A percentile compares a stretch with the other conserved stretches of the same genome.
Conservation (phyloP, 2,329 filamentous ascomycete species). For the Chaetomium globosum region DNA sequence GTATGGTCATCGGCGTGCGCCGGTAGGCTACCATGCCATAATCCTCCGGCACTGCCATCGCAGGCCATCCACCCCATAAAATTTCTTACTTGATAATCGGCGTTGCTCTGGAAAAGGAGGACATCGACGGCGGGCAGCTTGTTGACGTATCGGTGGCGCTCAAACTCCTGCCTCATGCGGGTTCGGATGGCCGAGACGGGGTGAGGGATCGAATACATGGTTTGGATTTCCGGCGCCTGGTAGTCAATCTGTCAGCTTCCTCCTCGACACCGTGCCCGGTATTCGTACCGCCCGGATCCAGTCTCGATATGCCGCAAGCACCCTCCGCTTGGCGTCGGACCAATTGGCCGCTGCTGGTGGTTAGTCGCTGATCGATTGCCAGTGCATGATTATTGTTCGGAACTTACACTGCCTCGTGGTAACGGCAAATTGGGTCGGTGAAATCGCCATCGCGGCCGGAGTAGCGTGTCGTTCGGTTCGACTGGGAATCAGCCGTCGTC, state of each 20-base stretch:
- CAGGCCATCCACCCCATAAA: constrained; percentile 31
- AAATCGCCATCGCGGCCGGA: constrained; percentile 73
- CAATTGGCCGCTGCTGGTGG: constrained; percentile 74
- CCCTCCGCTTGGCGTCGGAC: constrained; percentile 83
- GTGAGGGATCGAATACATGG: constrained; percentile 92
- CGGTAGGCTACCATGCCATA: neutral
- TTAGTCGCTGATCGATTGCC: constrained; percentile 42
- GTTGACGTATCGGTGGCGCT: constrained; percentile 89
- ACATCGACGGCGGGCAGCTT: constrained; percentile 88
- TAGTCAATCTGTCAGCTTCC: constrained; percentile 11
- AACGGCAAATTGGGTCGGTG: constrained; percentile 88
- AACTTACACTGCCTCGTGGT: constrained; percentile 75
- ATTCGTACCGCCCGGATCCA: constrained; percentile 89
- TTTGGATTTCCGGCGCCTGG: constrained; percentile 93
- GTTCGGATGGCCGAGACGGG: constrained; percentile 86
- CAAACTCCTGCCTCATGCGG: constrained; percentile 94
- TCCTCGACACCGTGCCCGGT: neutral
- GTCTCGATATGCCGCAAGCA: constrained; percentile 86
- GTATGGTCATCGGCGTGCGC: neutral
- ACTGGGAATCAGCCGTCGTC: constrained; percentile 16
- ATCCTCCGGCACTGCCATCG: neutral
- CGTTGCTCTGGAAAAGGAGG: constrained; percentile 84
- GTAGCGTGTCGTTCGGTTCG: constrained; percentile 40
- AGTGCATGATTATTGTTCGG: neutral
- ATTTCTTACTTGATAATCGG: constrained; percentile 81